Percentiles rank a stretch among this genome's conserved stretches.
phyloP scores from a whole-genome alignment of 768 basidiomycete genomes.

The Lyophyllum semitale region DNA sequence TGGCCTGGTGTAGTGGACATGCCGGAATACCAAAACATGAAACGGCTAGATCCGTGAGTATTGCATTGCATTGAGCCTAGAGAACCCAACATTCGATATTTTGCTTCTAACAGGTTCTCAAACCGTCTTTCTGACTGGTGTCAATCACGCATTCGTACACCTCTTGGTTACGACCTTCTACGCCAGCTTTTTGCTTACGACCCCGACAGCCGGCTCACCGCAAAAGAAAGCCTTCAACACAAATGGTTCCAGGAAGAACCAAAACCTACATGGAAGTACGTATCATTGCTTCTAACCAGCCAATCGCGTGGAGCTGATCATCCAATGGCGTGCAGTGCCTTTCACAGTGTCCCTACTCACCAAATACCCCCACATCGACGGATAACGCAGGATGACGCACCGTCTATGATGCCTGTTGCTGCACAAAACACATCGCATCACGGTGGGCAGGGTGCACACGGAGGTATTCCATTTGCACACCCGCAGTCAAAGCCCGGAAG shows the following conservation, averaged over 20 bases:
- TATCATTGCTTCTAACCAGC: conserved; percentile 9
- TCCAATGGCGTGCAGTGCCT: conserved; percentile 54
- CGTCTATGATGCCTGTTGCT: conserved; percentile 77
- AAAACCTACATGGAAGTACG: conserved; percentile 82
- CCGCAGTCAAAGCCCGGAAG: conserved; percentile 63
- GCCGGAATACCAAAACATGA: conserved; percentile 87
- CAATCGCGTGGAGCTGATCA: not conserved
- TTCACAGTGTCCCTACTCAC: conserved; percentile 60
- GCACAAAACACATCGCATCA: conserved; percentile 45
- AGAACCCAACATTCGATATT: too few relatives aligned
- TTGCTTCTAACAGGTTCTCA: conserved; percentile 30
- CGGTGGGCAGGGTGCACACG: conserved; percentile 28
- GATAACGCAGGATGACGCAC: conserved; percentile 91
- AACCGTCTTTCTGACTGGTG: conserved; percentile 80
- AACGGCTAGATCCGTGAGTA: conserved; percentile 71
- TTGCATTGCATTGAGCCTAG: not conserved
- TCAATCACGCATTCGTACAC: conserved; percentile 57
- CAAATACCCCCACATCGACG: conserved; percentile 85
- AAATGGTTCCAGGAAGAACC: conserved; percentile 95
- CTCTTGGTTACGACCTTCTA: conserved; percentile 81
- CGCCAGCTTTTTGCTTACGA: conserved; percentile 86
- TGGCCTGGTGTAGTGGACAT: conserved; percentile 88
- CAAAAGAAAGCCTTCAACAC: conserved; percentile 79
- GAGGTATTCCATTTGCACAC: conserved; percentile 44
- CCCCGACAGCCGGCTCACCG: conserved; percentile 83